Percentiles rank a stretch among this genome's conserved stretches.
These are phyloP conservation scores for Phytopythium delawarense DNA, from an alignment of 352 stramenopile species.

Conservation along the genomic window DNA sequence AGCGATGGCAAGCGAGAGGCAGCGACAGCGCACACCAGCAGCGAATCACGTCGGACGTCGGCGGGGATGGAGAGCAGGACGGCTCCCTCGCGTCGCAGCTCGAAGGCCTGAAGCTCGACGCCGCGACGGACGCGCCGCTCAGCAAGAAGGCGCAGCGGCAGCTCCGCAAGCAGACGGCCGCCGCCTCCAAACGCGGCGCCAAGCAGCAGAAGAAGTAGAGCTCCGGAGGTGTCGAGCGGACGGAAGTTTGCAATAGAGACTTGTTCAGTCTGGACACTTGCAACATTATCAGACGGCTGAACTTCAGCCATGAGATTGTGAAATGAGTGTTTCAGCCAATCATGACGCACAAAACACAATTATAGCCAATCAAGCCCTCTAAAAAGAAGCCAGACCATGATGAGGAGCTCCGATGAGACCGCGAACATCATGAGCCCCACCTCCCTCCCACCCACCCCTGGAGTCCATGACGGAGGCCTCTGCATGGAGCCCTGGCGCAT, in stretches of 20 bases:
- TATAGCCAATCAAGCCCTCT: background rate
- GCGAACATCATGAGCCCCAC: background rate
- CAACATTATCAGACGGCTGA: background rate
- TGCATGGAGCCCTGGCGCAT: background rate
- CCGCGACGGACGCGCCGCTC: constrained; percentile 8
- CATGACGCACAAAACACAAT: background rate
- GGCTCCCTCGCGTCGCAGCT: constrained; percentile 15
- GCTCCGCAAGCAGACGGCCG: constrained; percentile 16
- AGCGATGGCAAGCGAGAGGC: constrained; percentile 28
- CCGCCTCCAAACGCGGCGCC: constrained; percentile 6
- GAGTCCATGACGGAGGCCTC: too few species aligned
- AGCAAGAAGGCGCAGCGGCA: constrained; percentile 52
- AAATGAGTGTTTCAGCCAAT: too few species aligned
- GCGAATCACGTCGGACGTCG: constrained; percentile 4
- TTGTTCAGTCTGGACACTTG: background rate
- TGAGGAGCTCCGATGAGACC: background rate
- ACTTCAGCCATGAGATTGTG: background rate
- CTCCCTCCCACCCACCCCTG: too few species aligned
- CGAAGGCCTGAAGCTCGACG: constrained; percentile 3
- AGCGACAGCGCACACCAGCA: background rate
- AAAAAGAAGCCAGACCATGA: constrained; percentile 1
- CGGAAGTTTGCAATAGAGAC: background rate
- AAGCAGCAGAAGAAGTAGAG: background rate
- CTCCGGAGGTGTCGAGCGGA: background rate
- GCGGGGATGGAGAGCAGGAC: background rate